Conservation (phyloP, 768 basidiomycete species). For the Cystobasidium ongulense region DNA sequence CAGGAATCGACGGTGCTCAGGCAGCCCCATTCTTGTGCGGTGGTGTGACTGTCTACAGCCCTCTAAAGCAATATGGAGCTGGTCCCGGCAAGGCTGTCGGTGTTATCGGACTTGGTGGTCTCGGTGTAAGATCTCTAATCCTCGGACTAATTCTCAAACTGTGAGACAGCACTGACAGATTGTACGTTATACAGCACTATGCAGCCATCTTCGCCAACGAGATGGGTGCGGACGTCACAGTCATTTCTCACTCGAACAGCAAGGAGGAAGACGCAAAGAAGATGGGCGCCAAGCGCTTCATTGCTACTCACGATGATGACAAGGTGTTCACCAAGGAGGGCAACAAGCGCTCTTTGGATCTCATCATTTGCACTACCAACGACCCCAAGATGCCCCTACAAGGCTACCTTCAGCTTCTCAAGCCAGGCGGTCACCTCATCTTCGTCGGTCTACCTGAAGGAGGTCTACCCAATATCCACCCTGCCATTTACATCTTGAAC, state of each 20-base stretch:
- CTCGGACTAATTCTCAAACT: not conserved
- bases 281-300: constrained; percentile 54
- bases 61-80: constrained; percentile 57
- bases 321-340: constrained; percentile 42
- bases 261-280: constrained; percentile 56
- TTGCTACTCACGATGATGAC: constrained; percentile 48
- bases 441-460: constrained; percentile 56
- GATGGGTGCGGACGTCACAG: constrained; percentile 51
- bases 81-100: constrained; percentile 55
- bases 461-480: constrained; percentile 35
- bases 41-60: constrained; percentile 59
- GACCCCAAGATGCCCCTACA: constrained; percentile 49
- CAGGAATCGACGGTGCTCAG: constrained; percentile 49
- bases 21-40: constrained; percentile 61
- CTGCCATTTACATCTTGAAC: constrained; percentile 34
- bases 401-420: constrained; percentile 54
- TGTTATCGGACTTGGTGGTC: constrained; percentile 59
- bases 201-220: constrained; percentile 51
- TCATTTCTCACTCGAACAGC: constrained; percentile 53
- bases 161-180: constrained; percentile 45
- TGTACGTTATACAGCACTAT: constrained; percentile 31
- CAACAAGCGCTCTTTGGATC: constrained; percentile 45
- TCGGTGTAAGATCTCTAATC: constrained; percentile 38
- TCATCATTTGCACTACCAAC: constrained; percentile 49
- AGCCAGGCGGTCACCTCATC: constrained; percentile 54